Conservation (phyloP, 2,329 filamentous ascomycete genomes). For the Phaeoacremonium minimum region DNA sequence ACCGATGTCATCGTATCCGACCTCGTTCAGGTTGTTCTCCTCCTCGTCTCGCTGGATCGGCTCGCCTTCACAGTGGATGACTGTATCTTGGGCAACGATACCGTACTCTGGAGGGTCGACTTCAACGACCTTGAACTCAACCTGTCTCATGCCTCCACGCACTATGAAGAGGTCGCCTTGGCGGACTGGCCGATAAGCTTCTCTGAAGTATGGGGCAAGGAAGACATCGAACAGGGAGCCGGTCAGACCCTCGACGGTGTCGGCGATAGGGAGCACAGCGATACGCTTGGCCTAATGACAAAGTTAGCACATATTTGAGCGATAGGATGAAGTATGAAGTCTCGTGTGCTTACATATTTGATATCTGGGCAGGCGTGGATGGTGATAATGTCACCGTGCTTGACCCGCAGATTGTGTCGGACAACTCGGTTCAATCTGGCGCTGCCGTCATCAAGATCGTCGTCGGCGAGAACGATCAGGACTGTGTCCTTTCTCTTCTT, state of each 20-base stretch:
- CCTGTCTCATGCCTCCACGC: constrained; percentile 96
- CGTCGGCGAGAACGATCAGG: constrained; percentile 93
- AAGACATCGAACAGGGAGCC: constrained; percentile 98
- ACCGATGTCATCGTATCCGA: constrained; percentile 98
- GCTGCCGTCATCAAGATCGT: constrained; percentile 95
- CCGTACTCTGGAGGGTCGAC: constrained; percentile 98
- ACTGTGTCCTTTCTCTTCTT: constrained; percentile 99
- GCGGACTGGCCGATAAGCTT: constrained; percentile 94
- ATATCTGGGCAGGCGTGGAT: constrained; percentile 98
- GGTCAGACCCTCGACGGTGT: constrained; percentile 95
- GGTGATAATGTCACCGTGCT: constrained; percentile 96
- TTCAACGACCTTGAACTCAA: constrained; percentile 99
- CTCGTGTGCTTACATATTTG: constrained; percentile 82
- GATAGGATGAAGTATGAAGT: background rate
- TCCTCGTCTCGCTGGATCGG: constrained; percentile 96
- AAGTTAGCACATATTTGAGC: constrained; percentile 14
- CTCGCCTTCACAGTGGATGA: constrained; percentile 98
- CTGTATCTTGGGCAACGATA: constrained; percentile 96
- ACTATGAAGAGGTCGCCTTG: constrained; percentile 98
- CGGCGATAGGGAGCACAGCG: constrained; percentile 94
- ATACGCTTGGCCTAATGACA: constrained; percentile 85
- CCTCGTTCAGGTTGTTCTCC: constrained; percentile 98
- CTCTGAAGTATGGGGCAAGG: constrained; percentile 98
- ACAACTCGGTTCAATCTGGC: constrained; percentile 98
- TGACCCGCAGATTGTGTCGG: constrained; percentile 95